Conservation (phyloP, 306 rosid genomes). For the Astragalus membranaceus region DNA sequence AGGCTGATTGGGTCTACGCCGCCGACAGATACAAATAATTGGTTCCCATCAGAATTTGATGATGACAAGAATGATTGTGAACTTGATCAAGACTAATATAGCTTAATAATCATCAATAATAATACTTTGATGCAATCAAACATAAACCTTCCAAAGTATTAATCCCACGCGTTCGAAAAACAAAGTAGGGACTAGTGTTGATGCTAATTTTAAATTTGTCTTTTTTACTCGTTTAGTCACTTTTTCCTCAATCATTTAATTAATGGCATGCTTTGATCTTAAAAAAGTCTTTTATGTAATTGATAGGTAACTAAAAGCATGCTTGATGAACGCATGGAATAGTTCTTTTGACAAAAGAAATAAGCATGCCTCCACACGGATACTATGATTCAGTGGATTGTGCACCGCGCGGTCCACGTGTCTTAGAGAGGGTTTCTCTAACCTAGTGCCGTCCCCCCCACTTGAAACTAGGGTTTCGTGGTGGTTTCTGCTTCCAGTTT, state of each 20-base stretch:
- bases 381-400: no score
- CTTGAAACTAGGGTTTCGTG: no score
- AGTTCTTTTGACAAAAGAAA: background rate
- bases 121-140: conserved; percentile 18
- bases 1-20: conserved; percentile 15
- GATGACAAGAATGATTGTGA: conserved; percentile 8
- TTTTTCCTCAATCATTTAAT: conserved; percentile 13
- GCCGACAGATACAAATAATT: conserved; percentile 31
- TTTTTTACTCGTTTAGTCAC: background rate
- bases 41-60: conserved; percentile 11
- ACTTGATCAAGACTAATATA: conserved; percentile 13
- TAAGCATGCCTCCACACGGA: no score
- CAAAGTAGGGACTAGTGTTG: background rate
- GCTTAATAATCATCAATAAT: background rate
- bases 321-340: conserved; percentile 1
- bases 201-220: conserved; percentile 14
- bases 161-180: background rate
- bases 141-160: background rate
- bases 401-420: no score
- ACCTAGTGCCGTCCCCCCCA: no score
- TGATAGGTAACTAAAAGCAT: background rate
- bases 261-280: background rate
- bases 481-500: no score
- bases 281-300: background rate
- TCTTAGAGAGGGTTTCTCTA: no score